Evolutionary conservation across 768 basidiomycete genomes (phyloP).

Genomic region (Podaxis carcinomalis): DNA sequence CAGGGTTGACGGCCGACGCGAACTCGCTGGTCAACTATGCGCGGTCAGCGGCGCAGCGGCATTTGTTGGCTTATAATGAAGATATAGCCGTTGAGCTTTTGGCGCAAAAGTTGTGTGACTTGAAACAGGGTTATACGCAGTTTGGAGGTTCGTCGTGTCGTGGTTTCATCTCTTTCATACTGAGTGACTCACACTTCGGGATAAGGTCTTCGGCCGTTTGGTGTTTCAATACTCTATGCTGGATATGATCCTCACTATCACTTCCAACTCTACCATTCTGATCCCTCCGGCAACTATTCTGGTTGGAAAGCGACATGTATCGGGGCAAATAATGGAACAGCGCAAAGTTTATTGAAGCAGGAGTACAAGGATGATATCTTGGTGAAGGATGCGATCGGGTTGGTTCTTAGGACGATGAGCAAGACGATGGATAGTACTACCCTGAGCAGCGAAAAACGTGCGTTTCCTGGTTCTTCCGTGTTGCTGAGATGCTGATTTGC

Average conservation of each 20-base stretch:
- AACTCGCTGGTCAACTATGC: slow-evolving; percentile 97
- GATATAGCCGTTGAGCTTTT: slow-evolving; percentile 97
- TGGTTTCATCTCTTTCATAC: neutral
- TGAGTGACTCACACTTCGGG: neutral
- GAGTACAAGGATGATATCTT: slow-evolving; percentile 96
- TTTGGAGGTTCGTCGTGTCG: slow-evolving; percentile 69
- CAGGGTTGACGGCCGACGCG: slow-evolving; percentile 94
- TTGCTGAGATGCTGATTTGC: slow-evolving; percentile 4
- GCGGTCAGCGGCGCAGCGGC: slow-evolving; percentile 83
- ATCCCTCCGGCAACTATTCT: slow-evolving; percentile 97
- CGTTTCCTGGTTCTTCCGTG: slow-evolving; percentile 25
- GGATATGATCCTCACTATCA: slow-evolving; percentile 94
- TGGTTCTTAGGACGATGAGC: slow-evolving; percentile 94
- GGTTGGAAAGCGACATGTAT: slow-evolving; percentile 99
- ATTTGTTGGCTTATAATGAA: slow-evolving; percentile 89
- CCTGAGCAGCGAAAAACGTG: slow-evolving; percentile 92
- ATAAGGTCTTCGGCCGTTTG: slow-evolving; percentile 92
- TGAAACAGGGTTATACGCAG: slow-evolving; percentile 99
- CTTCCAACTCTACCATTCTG: slow-evolving; percentile 98
- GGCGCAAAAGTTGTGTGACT: slow-evolving; percentile 89
- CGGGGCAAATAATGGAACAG: slow-evolving; percentile 97
- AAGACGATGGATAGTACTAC: slow-evolving; percentile 99
- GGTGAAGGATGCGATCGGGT: slow-evolving; percentile 87
- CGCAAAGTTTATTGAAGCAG: slow-evolving; percentile 92
- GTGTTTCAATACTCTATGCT: slow-evolving; percentile 94